Evolutionary conservation across 352 stramenopile species (phyloP), one percentile per base, ranked within the genome.

Genomic region (Phytophthora pinifolia): DNA sequence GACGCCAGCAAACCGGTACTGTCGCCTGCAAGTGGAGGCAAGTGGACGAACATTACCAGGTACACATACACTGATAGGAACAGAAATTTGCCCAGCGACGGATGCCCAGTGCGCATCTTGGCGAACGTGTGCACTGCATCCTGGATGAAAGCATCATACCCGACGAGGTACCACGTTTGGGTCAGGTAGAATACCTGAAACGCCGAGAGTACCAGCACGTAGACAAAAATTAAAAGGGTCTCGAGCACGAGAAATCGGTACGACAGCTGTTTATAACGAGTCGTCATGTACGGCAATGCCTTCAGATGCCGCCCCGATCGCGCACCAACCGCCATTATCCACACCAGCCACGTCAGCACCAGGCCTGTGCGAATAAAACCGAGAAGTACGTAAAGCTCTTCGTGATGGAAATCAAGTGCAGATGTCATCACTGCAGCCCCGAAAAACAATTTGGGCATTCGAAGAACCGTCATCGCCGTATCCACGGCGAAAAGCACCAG

Each of bases 61-160:
- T 88, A 91, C 22, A 92, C 84, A 45, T 90, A 89, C 15, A 94
- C 73, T 8, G 82, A 91, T 13, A 92, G 57, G 55, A 94, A 92
- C 13, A 94, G 55, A 9, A 91, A 74, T 44, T 87, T 76, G 15
- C 82, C 79, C 10, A 93, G 54, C 6, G 80, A 88, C 20, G 79
- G 65, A 31, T 74, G 57, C 3, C 72, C 75, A 10, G 65, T 75
- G 39, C 88, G 69, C 46, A 70, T 67, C 42, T 77, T 88, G 3
- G 67, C 59, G 61, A 89, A 92, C 9, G 67, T 80, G 38, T 92
- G 77, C 30, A 92, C 77, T 9, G 82, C 68, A 10, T 77, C 67
- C 46, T 90, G 79, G 33, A 91, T 67, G 41, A 91, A 91, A 34
- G 81, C 60, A 34, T 74, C 56, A 49, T 82, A 89, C 9, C 83